A percentile compares a stretch with the other conserved stretches of the same genome.
phyloP scores from a whole-genome alignment of 148 eudicot genomes.

The Fagopyrum tataricum region DNA sequence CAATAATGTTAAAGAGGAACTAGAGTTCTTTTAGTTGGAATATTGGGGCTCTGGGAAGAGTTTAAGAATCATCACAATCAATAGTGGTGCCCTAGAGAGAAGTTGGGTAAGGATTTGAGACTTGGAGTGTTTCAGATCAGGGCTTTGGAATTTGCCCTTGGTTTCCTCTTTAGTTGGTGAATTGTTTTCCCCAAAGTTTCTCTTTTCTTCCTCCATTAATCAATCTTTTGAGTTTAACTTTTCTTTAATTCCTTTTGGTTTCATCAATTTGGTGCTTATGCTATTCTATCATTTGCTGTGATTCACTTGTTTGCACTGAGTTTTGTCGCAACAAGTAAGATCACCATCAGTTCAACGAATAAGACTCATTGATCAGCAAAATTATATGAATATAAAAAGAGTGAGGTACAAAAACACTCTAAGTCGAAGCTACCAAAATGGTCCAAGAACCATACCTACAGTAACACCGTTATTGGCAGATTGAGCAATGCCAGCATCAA shows the following conservation, averaged over 20 bases:
- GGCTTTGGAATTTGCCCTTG: background rate
- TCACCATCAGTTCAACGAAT: background rate
- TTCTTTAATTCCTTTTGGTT: background rate
- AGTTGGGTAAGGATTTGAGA: background rate
- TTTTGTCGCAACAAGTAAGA: background rate
- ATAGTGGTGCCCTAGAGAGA: background rate
- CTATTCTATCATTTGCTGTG: background rate
- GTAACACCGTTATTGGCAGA: slow-evolving; percentile 49
- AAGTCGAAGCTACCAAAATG: background rate
- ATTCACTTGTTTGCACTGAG: background rate
- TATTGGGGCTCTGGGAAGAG: background rate
- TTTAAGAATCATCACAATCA: background rate
- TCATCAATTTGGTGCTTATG: background rate
- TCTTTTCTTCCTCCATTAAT: background rate
- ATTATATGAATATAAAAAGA: background rate
- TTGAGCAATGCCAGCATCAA: slow-evolving; percentile 71
- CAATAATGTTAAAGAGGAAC: background rate
- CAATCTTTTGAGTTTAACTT: background rate
- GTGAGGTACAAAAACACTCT: background rate
- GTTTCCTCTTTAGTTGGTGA: background rate
- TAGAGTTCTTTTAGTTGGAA: background rate
- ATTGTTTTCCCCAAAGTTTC: background rate
- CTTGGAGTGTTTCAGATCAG: background rate
- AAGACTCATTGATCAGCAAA: background rate
- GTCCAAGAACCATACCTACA: slow-evolving; percentile 43